Base-by-base conservation (phyloP, 2,329 filamentous ascomycete species). In the Neopestalotiopsis rosae region DNA sequence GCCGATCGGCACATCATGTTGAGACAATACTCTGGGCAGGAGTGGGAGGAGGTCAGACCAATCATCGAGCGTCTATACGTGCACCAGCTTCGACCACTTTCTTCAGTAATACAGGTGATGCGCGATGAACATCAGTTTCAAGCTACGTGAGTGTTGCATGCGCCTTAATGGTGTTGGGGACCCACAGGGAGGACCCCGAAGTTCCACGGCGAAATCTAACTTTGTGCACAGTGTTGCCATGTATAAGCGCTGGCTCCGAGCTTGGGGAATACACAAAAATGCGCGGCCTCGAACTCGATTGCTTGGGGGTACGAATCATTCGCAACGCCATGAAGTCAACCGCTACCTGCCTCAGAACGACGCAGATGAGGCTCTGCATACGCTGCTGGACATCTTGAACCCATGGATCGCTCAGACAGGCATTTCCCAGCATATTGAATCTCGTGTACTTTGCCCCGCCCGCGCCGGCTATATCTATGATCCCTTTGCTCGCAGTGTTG, bases 21-120 rank as follows among this genome's bases (percentile, higher is more conserved):
- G 9, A 20, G 52, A 58, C 52, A 20, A n/a, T 30, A 58, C 52
- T 58, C 52, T 30, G 52, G 3, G n/a, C 2, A 58, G 52, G 52
- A 58, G 52, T 58, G 52, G 52, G n/a, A 58, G 52, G 52, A 20
- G 52, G 28, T 58, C n/a, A 58, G 52, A 58, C 52, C 52, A 58
- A 58, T 58, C 28, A 58, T 58, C n/a, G 52, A 58, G 52, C 52
- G 52, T 20, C 52, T 58, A 9, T 58, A 58, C 28, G n/a, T 58
- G n/a, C 52, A 30, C n/a, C n/a, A 58, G 52, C 28, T 20, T 17
- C 52, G 52, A 17, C 52, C 52, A 30, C 52, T 58, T 17, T 58
- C 52, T 17, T 13, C 10, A 20, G 28, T 58, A 20, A 58, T 58
- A 17, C n/a, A 30, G 52, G 28, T 58, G 52, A 30, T 58, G 52